Base-by-base conservation (phyloP, 805 yeast genomes). In the Nakazawaea molendinolei region DNA sequence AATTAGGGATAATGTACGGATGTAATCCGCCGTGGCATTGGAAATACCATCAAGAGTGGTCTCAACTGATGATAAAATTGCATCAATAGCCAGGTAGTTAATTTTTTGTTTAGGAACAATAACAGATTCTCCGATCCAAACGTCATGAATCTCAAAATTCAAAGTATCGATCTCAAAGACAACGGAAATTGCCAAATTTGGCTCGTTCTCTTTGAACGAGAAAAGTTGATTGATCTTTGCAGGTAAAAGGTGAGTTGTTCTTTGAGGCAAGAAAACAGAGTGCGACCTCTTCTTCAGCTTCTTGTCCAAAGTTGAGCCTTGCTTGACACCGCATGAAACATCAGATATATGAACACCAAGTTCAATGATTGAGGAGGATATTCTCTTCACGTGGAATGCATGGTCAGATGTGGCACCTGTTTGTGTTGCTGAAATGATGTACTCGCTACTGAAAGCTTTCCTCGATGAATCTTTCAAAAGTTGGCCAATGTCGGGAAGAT, bases 261-360 rank as follows among this genome's bases (percentile, higher is more conserved):
- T 73, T 53, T 89, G 95, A 10, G 94, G 92, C 56, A 89, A 69
- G 51, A 79, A 83, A 3, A 90, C 97, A 6, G 95, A 78, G 4
- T 90, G 76, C 1, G 94, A 86, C 54, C 97, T 74, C 62, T 86
- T 87, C 58, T 86, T 84, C 1, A 95, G 83, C 54, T 90, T 87
- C 43, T 89, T 78, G 52, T 92, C 98, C 42, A 90, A 63, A 8
- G 76, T 61, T 0, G 95, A 76, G 12, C 87, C 90, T 27, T 76
- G 80, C 45, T 72, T 76, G 35, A 90, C 59, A 47, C 67, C 85
- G 30, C 76, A 76, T 3, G 94, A 67, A 4, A 82, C 77, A 60
- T 92, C 98, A 22, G 83, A 68, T 31, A 83, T 74, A 56, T 92
- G 97, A 52, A 89, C 78, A 27, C 95, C 95, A 27, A 92, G 60